Percentiles rank a stretch among this genome's conserved stretches.
Conservation (phyloP, 2,329 filamentous ascomycete genomes). For the Sporothrix brunneoviolacea region DNA sequence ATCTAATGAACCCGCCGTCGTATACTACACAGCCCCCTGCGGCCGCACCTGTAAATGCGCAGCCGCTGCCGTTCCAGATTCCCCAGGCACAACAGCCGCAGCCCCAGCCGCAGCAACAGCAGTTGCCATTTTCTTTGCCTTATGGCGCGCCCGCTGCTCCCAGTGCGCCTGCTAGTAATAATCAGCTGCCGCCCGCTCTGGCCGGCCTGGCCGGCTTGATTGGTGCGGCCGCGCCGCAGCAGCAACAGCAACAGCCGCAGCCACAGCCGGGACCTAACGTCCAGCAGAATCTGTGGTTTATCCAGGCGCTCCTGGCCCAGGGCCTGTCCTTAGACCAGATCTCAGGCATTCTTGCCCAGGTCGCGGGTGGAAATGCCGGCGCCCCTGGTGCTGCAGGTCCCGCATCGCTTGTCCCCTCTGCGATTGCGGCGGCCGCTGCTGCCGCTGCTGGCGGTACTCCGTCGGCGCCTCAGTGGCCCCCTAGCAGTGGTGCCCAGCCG, state of each 20-base stretch:
- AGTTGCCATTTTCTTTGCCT: constrained; percentile 17
- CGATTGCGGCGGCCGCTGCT: constrained; percentile 20
- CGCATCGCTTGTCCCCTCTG: constrained; percentile 14
- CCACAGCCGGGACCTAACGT: constrained; percentile 40
- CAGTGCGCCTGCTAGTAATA: constrained; percentile 20
- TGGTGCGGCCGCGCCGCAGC: constrained; percentile 6
- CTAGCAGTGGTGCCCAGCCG: constrained; percentile 15
- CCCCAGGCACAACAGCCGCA: constrained; percentile 25
- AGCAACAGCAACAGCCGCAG: constrained; percentile 20
- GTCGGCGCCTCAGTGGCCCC: constrained; percentile 18
- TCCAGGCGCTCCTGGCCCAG: constrained; percentile 69
- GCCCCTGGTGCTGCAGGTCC: constrained; percentile 15
- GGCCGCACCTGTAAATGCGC: constrained; percentile 54
- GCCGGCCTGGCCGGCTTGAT: constrained; percentile 10
- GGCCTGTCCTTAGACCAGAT: constrained; percentile 75
- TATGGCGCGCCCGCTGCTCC: constrained; percentile 23
- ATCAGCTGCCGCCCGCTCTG: constrained; percentile 10
- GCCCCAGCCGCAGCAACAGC: constrained; percentile 20
- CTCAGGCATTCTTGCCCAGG: constrained; percentile 48
- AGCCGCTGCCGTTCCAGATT: constrained; percentile 29
- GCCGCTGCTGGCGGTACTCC: constrained; percentile 15
- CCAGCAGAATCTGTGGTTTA: constrained; percentile 65
- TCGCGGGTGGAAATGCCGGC: constrained; percentile 36
- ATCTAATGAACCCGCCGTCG: constrained; percentile 20
- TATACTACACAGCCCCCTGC: constrained; percentile 37